Percentiles rank a stretch among this genome's conserved stretches.
These are phyloP conservation scores for Boletus mariae DNA, from an alignment of 1,284 basidiomycete species.

Conservation along the genomic window DNA sequence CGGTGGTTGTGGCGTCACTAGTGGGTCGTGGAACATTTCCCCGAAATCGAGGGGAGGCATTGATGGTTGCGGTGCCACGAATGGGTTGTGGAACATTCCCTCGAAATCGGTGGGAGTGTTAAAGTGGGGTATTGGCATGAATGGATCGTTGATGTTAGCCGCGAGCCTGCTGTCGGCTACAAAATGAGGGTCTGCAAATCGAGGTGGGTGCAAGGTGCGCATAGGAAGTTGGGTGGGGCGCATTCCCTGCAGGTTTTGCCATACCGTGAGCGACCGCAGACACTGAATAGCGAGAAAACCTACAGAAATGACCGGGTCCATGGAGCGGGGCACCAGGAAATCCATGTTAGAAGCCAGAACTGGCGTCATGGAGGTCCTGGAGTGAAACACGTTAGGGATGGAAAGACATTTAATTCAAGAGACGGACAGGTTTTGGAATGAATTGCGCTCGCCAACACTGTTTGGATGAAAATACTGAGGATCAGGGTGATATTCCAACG, in stretches of 20 bases:
- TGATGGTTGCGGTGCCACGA: too few species aligned
- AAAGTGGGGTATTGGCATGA: background rate
- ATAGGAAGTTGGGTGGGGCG: background rate
- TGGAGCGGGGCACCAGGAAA: background rate
- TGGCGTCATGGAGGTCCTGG: slow-evolving; percentile 11
- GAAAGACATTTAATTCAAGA: background rate
- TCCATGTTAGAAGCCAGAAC: background rate
- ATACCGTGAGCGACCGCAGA: slow-evolving; percentile 1
- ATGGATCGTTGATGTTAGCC: background rate
- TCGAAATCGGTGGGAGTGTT: background rate
- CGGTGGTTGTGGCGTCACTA: slow-evolving; percentile 13
- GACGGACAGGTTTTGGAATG: slow-evolving; percentile 10
- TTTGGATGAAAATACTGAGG: background rate
- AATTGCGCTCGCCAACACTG: slow-evolving; percentile 1
- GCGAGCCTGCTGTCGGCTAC: background rate
- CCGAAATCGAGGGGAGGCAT: background rate
- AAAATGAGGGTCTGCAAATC: background rate
- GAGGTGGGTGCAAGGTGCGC: background rate
- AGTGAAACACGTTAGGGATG: slow-evolving; percentile 5
- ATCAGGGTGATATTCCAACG: background rate
- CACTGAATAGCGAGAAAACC: background rate
- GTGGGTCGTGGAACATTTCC: background rate
- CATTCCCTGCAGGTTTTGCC: slow-evolving; percentile 13
- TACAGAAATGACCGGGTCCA: slow-evolving; percentile 6
- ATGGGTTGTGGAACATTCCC: too few species aligned